Evolutionary conservation across 2,329 filamentous ascomycete species (phyloP).

Genomic region (Penicillium olsonii): DNA sequence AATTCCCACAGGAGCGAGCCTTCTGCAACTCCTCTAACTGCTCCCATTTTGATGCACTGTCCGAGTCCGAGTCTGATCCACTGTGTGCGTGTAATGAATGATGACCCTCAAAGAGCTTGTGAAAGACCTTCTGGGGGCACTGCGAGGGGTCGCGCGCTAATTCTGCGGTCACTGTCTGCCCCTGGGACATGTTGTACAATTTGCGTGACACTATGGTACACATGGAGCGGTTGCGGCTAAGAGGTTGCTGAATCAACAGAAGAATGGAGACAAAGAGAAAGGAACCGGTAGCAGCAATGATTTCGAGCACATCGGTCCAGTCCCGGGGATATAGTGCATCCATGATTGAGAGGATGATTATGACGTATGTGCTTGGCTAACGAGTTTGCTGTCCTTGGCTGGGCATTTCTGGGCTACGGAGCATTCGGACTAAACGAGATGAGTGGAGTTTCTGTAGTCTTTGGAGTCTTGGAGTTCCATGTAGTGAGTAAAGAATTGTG

Average conservation of each 20-base stretch:
- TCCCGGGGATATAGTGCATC: constrained; percentile 2
- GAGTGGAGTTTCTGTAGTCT: too few relatives aligned
- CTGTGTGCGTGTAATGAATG: constrained; percentile 1
- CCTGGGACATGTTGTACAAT: constrained; percentile 56
- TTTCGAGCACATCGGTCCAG: background rate
- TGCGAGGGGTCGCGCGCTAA: constrained; percentile 56
- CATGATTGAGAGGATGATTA: background rate
- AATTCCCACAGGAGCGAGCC: constrained; percentile 65
- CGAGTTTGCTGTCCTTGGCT: too few relatives aligned
- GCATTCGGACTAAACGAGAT: too few relatives aligned
- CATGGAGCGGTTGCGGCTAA: constrained; percentile 14
- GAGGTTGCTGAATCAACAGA: constrained; percentile 10
- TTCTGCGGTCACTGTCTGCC: constrained; percentile 58
- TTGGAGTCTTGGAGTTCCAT: too few relatives aligned
- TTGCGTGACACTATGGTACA: constrained; percentile 46
- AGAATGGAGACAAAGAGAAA: background rate
- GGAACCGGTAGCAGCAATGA: background rate
- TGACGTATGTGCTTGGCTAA: constrained; percentile 4
- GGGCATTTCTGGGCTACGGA: too few relatives aligned
- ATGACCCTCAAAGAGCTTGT: constrained; percentile 54
- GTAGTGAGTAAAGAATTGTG: too few relatives aligned
- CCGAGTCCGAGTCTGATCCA: constrained; percentile 25
- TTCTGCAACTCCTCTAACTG: constrained; percentile 52
- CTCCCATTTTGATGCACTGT: constrained; percentile 17
- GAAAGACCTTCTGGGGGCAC: constrained; percentile 57